Conservation (phyloP, 768 basidiomycete genomes). For the Suillus plorans region DNA sequence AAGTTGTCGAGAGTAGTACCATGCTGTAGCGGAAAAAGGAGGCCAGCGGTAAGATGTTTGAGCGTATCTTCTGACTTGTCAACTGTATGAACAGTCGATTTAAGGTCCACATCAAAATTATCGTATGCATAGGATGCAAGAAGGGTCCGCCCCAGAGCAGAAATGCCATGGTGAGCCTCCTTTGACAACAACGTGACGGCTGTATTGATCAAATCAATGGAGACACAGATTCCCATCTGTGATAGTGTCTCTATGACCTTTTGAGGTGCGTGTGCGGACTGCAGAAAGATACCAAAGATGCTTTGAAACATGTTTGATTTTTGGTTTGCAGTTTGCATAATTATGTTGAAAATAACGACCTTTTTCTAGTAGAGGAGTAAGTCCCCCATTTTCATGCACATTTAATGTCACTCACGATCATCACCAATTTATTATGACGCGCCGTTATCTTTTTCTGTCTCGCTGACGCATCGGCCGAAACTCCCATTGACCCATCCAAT, state of each 20-base stretch:
- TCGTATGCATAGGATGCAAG: constrained; percentile 36
- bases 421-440: too few relatives aligned
- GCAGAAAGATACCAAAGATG: constrained; percentile 18
- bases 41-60: constrained; percentile 25
- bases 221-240: constrained; percentile 31
- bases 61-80: constrained; percentile 26
- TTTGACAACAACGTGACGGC: constrained; percentile 27
- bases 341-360: too few relatives aligned
- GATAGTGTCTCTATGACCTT: constrained; percentile 31
- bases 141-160: constrained; percentile 24
- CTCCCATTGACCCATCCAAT: too few relatives aligned
- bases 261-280: constrained; percentile 28
- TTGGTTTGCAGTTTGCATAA: constrained; percentile 33
- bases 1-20: background rate
- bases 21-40: constrained; percentile 5
- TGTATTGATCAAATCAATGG: constrained; percentile 23
- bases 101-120: constrained; percentile 43
- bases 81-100: constrained; percentile 27
- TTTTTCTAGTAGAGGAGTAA: too few relatives aligned
- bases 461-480: too few relatives aligned
- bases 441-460: too few relatives aligned
- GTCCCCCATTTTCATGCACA: too few relatives aligned
- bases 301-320: constrained; percentile 15
- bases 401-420: too few relatives aligned
- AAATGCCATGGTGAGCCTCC: constrained; percentile 18